phyloP scores from a whole-genome alignment of 2,329 filamentous ascomycete genomes.

The Nectriaceae sp. region DNA sequence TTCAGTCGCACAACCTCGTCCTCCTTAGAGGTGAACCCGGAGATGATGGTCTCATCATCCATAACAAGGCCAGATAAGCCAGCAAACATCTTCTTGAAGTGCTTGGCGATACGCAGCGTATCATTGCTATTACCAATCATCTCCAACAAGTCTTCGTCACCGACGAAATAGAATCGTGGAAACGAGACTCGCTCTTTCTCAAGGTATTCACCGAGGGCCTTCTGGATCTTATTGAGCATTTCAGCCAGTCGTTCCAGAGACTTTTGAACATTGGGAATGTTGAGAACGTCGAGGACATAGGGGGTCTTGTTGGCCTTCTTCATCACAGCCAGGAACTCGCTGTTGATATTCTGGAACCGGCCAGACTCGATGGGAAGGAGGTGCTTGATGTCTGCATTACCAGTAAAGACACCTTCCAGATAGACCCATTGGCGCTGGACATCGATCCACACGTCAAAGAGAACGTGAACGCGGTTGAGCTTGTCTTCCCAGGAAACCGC shows the following conservation, averaged over 20 bases:
- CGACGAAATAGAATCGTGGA: conserved; percentile 98
- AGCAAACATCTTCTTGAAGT: conserved; percentile 99
- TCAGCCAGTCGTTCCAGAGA: conserved; percentile 95
- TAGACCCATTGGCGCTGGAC: conserved; percentile 99
- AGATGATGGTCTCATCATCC: conserved; percentile 87
- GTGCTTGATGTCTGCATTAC: conserved; percentile 98
- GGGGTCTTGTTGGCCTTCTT: conserved; percentile 98
- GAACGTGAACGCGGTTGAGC: conserved; percentile 91
- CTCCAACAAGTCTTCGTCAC: conserved; percentile 95
- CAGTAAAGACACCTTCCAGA: conserved; percentile 96
- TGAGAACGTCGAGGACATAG: conserved; percentile 92
- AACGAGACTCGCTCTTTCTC: conserved; percentile 98
- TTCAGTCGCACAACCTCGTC: conserved; percentile 85
- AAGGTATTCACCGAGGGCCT: conserved; percentile 96
- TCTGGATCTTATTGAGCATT: conserved; percentile 97
- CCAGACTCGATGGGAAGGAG: conserved; percentile 94
- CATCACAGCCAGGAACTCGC: conserved; percentile 98
- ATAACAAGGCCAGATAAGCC: conserved; percentile 88
- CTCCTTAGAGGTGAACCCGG: conserved; percentile 93
- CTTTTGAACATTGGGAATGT: conserved; percentile 94
- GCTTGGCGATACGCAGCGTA: conserved; percentile 92
- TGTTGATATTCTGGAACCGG: conserved; percentile 98
- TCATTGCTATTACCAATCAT: conserved; percentile 99
- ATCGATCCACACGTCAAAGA: conserved; percentile 99
- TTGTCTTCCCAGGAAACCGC: conserved; percentile 97